phyloP scores from a whole-genome alignment of 2,329 filamentous ascomycete genomes.

The Elsinoe batatas region DNA sequence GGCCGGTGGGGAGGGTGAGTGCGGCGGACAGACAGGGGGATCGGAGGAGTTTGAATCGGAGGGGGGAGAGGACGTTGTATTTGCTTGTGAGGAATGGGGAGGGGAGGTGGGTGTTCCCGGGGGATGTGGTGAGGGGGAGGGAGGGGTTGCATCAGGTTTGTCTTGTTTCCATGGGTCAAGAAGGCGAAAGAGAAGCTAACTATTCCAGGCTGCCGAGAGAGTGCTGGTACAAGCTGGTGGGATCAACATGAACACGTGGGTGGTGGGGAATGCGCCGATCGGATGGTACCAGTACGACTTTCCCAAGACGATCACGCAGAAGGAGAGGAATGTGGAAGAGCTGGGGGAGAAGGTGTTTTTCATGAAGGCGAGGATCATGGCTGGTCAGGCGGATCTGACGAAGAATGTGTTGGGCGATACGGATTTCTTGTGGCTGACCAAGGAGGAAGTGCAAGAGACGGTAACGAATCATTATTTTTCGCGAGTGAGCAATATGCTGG shows the following conservation, averaged over 20 bases:
- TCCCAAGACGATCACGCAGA: conserved; percentile 29
- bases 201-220: conserved; percentile 65
- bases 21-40: conserved; percentile 72
- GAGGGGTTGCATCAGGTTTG: conserved; percentile 78
- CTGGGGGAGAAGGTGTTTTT: conserved; percentile 82
- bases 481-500: conserved; percentile 72
- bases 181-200: neutral
- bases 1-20: conserved; percentile 59
- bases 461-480: conserved; percentile 62
- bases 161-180: conserved; percentile 15
- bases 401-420: conserved; percentile 61
- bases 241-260: conserved; percentile 97
- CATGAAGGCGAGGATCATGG: conserved; percentile 93
- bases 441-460: conserved; percentile 67
- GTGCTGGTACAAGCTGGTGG: conserved; percentile 69
- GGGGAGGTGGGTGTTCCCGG: conserved; percentile 73
- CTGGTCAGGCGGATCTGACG: conserved; percentile 76
- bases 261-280: conserved; percentile 82
- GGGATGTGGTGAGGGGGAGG: conserved; percentile 54
- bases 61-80: conserved; percentile 75
- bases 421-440: conserved; percentile 88
- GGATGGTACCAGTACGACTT: conserved; percentile 61
- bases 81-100: conserved; percentile 66
- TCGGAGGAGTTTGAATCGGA: conserved; percentile 64
- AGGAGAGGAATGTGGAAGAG: conserved; percentile 29